Evolutionary conservation across 441 rosid genomes (phyloP).

Genomic region (Syzygium syzygioides): DNA sequence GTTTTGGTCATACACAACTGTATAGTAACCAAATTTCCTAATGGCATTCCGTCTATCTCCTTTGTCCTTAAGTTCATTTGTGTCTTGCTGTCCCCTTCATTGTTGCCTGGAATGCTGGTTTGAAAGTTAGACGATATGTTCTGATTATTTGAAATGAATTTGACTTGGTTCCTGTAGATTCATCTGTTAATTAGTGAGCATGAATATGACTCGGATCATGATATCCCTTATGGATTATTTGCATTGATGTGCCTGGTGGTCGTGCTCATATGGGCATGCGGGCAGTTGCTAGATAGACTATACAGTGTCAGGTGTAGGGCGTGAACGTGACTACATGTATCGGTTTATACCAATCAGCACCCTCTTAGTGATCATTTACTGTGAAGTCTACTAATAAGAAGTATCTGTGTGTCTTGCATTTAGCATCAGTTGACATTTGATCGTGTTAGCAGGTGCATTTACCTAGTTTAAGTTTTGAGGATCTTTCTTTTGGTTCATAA

Average conservation of each 20-base stretch:
- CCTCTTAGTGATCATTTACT: neutral
- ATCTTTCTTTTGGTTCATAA: neutral
- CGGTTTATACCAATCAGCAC: neutral
- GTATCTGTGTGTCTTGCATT: neutral
- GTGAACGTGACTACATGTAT: neutral
- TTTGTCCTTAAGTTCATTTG: neutral
- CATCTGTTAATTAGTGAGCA: neutral
- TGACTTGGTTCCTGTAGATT: neutral
- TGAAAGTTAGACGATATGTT: neutral
- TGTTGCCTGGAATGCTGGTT: neutral
- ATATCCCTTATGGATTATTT: neutral
- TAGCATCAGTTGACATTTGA: neutral
- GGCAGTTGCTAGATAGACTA: neutral
- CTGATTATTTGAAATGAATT: neutral
- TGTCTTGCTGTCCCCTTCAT: neutral
- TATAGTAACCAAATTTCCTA: neutral
- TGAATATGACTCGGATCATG: neutral
- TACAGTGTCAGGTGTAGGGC: neutral
- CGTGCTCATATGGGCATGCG: neutral
- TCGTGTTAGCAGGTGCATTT: neutral
- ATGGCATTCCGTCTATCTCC: neutral
- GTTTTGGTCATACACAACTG: neutral
- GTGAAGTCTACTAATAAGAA: neutral
- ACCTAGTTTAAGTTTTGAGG: neutral
- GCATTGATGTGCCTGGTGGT: neutral